These are phyloP conservation scores for Trichoderma guizhouense DNA, from an alignment of 2,329 filamentous ascomycete species.

Conservation along the genomic window DNA sequence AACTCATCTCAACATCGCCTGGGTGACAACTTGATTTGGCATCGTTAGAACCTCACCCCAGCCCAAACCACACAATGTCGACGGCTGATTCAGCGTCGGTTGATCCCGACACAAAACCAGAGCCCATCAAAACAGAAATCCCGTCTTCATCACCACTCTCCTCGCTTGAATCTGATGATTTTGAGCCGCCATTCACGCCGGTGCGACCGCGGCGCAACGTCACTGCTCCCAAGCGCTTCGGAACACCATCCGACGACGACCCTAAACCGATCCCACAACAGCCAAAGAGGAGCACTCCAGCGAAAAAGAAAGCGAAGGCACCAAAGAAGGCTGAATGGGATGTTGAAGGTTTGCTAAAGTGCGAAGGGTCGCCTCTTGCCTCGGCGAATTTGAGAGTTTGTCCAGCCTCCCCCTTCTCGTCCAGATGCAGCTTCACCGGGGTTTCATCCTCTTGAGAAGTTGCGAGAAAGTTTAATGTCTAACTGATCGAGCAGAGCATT, in stretches of 20 bases:
- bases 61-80: background rate
- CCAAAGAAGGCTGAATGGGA: constrained; percentile 35
- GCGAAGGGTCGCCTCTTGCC: constrained; percentile 39
- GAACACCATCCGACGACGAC: background rate
- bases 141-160: constrained; percentile 7
- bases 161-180: background rate
- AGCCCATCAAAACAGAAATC: background rate
- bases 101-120: background rate
- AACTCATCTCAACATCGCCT: background rate
- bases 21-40: background rate
- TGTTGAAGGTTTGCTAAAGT: constrained; percentile 34
- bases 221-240: background rate
- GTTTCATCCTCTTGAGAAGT: background rate
- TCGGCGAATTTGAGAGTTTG: constrained; percentile 37
- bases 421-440: background rate
- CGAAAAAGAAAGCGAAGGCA: background rate
- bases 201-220: background rate
- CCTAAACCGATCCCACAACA: background rate
- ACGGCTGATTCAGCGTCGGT: background rate
- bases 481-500: constrained; percentile 29
- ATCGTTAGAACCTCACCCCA: background rate
- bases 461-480: background rate
- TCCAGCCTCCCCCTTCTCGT: background rate
- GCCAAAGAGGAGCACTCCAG: background rate
- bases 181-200: background rate